Base-by-base conservation (phyloP, 495 filamentous ascomycete genomes). In the Aspergillus biplanus region DNA sequence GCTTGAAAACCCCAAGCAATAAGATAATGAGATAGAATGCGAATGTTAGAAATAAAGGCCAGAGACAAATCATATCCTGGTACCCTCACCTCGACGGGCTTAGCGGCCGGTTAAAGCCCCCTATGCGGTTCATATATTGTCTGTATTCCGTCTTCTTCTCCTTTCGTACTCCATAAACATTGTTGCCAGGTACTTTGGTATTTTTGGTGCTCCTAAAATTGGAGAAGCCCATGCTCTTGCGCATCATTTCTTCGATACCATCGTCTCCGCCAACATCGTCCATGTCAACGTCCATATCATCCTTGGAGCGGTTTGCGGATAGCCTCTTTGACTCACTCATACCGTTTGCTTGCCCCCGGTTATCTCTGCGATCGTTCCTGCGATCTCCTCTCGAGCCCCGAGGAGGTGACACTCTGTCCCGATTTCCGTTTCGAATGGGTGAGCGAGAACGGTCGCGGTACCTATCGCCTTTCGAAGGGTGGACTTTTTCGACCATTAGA, bases 121-220 rank as follows among this genome's bases (percentile, higher is more conserved):
- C 94, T n/a, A 87, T 77, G 59, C 95, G 89, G 75, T 99, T 99
- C 95, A 99, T 99, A 74, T 99, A 99, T 85, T 99, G 95, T 71
- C 95, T 82, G 71, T 97, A 97, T 82, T 96, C 87, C 6, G 89
- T 91, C 83, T 92, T 92, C 87, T 96, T 98, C 80, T 96, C 94
- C 82, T 96, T 97, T 62, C 89, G 79, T 33, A 97, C 87, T 6
- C 82, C 91, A 54, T 89, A 93, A 58, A 92, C 85, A 68, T 97
- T 85, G 71, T 99, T 99, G 7, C 95, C 95, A 7, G 87, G 83
- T 0, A 99, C 88, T 71, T 98, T 97, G 66, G 90, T 93, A 61
- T 90, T 84, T 71, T 98, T 96, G 37, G 95, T 98, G 16, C 86
- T 90, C 52, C 88, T 88, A 73, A 99, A 99, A 15, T 81, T 82